Percentiles rank a stretch among this genome's conserved stretches.
Evolutionary conservation across 148 eudicot genomes (phyloP).

Genomic region (Rhododendron simsii): DNA sequence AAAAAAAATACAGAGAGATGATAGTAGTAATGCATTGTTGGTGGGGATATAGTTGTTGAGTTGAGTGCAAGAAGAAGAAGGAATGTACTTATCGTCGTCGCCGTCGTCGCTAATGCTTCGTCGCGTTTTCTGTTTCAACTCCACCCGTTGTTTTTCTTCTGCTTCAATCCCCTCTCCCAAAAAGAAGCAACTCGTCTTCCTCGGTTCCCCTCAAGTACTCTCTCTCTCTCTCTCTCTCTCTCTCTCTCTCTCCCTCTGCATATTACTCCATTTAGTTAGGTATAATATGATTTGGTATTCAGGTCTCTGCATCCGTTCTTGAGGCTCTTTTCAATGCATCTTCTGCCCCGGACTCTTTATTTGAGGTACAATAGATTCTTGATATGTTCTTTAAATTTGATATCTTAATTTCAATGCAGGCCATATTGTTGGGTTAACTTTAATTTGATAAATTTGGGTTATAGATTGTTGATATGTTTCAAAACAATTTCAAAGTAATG

Average conservation of each 20-base stretch:
- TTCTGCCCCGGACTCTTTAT: slow-evolving; percentile 46
- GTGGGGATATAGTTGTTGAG: neutral
- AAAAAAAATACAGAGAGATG: neutral
- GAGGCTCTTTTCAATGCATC: slow-evolving; percentile 83
- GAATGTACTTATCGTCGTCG: slow-evolving; percentile 30
- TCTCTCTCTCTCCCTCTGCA: neutral
- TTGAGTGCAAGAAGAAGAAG: neutral
- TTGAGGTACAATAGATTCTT: slow-evolving; percentile 42
- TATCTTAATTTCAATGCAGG: neutral
- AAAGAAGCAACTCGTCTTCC: slow-evolving; percentile 73
- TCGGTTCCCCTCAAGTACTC: slow-evolving; percentile 81
- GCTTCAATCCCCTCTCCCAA: slow-evolving; percentile 14
- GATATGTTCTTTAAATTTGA: neutral
- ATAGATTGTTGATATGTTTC: neutral
- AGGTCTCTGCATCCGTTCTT: slow-evolving; percentile 80
- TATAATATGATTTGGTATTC: neutral
- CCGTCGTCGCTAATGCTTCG: slow-evolving; percentile 51
- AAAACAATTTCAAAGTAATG: neutral
- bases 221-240: slow-evolving; percentile 4
- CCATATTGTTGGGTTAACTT: neutral
- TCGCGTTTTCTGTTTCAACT: slow-evolving; percentile 45
- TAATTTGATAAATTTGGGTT: neutral
- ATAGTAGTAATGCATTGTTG: neutral
- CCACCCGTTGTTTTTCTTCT: slow-evolving; percentile 28
- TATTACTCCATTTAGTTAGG: neutral